phyloP scores from a whole-genome alignment of 306 rosid genomes.

The Sechiopsis laciniata region DNA sequence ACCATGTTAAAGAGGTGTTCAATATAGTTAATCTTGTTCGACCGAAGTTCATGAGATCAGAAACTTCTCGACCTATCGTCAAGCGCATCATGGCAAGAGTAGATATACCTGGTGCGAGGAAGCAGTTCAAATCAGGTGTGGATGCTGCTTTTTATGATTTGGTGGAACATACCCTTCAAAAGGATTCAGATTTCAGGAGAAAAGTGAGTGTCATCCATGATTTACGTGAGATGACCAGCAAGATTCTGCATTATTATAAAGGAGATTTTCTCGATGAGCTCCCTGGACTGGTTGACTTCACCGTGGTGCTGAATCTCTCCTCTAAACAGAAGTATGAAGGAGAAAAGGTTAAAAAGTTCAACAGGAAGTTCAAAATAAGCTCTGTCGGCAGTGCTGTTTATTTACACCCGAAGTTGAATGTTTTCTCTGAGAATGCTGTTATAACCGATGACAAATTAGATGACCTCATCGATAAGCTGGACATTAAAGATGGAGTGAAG shows the following conservation, averaged over 20 bases:
- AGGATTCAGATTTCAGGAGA: slow-evolving; percentile 67
- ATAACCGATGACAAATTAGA: slow-evolving; percentile 50
- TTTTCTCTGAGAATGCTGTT: slow-evolving; percentile 37
- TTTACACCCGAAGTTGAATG: slow-evolving; percentile 64
- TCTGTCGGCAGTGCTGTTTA: slow-evolving; percentile 75
- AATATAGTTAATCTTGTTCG: slow-evolving; percentile 74
- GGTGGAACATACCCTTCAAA: slow-evolving; percentile 76
- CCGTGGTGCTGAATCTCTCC: slow-evolving; percentile 60
- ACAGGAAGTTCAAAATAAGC: slow-evolving; percentile 56
- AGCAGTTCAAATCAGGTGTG: slow-evolving; percentile 38
- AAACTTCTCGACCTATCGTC: slow-evolving; percentile 56
- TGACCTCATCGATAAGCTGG: slow-evolving; percentile 40
- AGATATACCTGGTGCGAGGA: slow-evolving; percentile 42
- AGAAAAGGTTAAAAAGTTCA: slow-evolving; percentile 36
- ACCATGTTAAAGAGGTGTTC: slow-evolving; percentile 86
- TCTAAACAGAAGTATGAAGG: slow-evolving; percentile 53
- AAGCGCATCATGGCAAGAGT: slow-evolving; percentile 70
- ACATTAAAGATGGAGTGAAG: slow-evolving; percentile 71
- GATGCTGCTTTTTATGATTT: slow-evolving; percentile 48
- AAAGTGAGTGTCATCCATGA: slow-evolving; percentile 76
- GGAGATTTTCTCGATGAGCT: slow-evolving; percentile 98
- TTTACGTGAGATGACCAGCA: slow-evolving; percentile 86
- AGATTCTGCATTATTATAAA: slow-evolving; percentile 78
- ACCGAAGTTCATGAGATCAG: slow-evolving; percentile 63
- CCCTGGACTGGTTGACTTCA: slow-evolving; percentile 82